Conservation (phyloP, 176 grass and related monocot genomes). For the Tillandsia fasciculata region DNA sequence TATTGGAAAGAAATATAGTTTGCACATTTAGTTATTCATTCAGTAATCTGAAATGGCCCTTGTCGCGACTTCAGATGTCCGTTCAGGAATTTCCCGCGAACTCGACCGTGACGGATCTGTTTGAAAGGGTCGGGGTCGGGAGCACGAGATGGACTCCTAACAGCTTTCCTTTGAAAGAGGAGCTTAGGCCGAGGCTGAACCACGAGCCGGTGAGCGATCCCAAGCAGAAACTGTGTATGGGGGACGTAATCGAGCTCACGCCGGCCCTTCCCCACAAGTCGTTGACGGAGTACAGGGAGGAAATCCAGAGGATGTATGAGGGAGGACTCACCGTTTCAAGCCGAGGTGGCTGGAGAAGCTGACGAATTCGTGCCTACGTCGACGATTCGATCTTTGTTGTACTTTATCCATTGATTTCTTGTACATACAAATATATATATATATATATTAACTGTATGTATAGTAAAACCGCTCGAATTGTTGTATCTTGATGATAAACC, state of each 20-base stretch:
- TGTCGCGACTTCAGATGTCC: conserved; percentile 56
- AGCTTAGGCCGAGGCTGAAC: conserved; percentile 68
- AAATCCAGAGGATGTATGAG: conserved; percentile 99
- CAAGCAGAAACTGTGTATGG: conserved; percentile 57
- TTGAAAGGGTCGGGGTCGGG: conserved; percentile 46
- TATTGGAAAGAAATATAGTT: not conserved
- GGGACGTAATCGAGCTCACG: conserved; percentile 69
- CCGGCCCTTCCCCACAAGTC: conserved; percentile 64
- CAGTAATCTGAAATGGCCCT: conserved; percentile 5
- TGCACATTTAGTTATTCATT: not conserved
- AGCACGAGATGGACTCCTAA: conserved; percentile 52
- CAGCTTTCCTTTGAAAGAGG: conserved; percentile 68
- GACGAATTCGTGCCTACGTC: not conserved
- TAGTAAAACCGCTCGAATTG: not conserved
- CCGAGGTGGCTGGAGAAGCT: conserved; percentile 28
- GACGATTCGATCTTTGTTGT: not conserved
- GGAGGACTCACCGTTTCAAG: conserved; percentile 40
- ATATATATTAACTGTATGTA: not conserved
- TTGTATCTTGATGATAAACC: not conserved
- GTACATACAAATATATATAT: not conserved
- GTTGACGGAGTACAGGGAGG: conserved; percentile 63
- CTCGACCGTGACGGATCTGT: conserved; percentile 54
- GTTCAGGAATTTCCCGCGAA: conserved; percentile 69
- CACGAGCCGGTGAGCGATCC: conserved; percentile 45
- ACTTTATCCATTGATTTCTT: not conserved